Conservation (phyloP, 1,139 yeast genomes). For the Suhomyces yuchorum region DNA sequence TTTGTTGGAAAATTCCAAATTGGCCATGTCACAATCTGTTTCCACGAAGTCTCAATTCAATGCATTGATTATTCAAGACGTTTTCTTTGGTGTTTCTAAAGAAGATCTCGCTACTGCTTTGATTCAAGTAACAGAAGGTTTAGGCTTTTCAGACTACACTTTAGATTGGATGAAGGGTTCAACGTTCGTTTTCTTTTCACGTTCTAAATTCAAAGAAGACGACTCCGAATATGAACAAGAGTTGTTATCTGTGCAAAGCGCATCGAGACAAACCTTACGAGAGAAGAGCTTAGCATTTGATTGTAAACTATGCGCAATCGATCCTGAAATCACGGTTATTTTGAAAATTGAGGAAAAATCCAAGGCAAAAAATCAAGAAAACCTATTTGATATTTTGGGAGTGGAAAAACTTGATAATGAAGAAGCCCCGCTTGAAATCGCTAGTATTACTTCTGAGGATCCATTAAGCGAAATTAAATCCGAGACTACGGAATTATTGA, state of each 20-base stretch:
- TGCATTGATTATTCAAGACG: conserved; percentile 56
- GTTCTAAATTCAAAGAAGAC: conserved; percentile 22
- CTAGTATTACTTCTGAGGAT: not conserved
- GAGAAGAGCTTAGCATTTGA: conserved; percentile 51
- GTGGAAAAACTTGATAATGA: conserved; percentile 5
- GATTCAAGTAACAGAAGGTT: conserved; percentile 22
- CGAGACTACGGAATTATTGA: not conserved
- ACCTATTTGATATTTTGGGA: conserved; percentile 15
- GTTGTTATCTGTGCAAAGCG: conserved; percentile 34
- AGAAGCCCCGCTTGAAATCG: not conserved
- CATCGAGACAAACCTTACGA: conserved; percentile 34
- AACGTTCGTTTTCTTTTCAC: conserved; percentile 47
- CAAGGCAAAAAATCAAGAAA: conserved; percentile 9
- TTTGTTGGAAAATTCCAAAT: conserved; percentile 27
- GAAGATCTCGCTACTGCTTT: conserved; percentile 45
- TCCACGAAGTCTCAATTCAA: conserved; percentile 35
- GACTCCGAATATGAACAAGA: conserved; percentile 35
- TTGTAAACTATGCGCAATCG: conserved; percentile 48
- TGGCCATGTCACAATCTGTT: conserved; percentile 21
- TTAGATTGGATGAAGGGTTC: conserved; percentile 45
- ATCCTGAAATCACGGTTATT: conserved; percentile 33
- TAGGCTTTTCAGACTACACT: conserved; percentile 24
- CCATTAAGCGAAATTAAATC: not conserved
- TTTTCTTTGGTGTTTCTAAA: conserved; percentile 54
- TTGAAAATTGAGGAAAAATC: conserved; percentile 33